Percentiles rank a stretch among this genome's conserved stretches.
phyloP scores from a whole-genome alignment of 2,329 filamentous ascomycete genomes.

The Acarospora socialis region DNA sequence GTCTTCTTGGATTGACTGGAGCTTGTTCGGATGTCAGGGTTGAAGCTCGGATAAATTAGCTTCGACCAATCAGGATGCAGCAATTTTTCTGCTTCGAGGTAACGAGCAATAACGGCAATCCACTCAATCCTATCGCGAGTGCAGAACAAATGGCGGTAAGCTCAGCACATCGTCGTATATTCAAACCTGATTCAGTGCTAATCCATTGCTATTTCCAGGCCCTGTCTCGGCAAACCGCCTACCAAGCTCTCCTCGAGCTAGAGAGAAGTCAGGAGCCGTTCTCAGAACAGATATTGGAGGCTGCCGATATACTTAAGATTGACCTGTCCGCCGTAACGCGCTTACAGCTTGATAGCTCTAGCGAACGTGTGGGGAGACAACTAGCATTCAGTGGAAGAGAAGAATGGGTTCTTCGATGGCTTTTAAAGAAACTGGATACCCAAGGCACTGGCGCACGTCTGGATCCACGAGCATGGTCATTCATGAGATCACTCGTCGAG shows the following conservation, averaged over 20 bases:
- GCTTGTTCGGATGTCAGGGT: too few relatives aligned
- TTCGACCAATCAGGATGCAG: too few relatives aligned
- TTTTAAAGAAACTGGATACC: slow-evolving; percentile 39
- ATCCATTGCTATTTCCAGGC: too few relatives aligned
- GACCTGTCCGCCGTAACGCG: slow-evolving; percentile 8
- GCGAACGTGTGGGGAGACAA: slow-evolving; percentile 1
- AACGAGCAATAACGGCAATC: too few relatives aligned
- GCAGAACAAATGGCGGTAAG: too few relatives aligned
- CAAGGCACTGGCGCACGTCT: slow-evolving; percentile 27
- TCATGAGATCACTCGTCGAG: slow-evolving; percentile 50
- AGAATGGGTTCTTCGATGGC: slow-evolving; percentile 54
- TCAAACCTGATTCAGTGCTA: too few relatives aligned
- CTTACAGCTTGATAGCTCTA: slow-evolving; percentile 4
- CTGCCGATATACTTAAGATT: slow-evolving; percentile 11
- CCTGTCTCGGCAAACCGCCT: not conserved
- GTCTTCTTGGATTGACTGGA: too few relatives aligned
- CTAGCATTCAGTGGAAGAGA: slow-evolving; percentile 30
- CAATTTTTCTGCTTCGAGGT: too few relatives aligned
- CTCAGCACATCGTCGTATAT: too few relatives aligned
- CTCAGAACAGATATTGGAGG: slow-evolving; percentile 4
- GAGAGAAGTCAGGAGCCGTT: slow-evolving; percentile 11
- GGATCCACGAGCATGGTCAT: slow-evolving; percentile 34
- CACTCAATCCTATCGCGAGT: too few relatives aligned
- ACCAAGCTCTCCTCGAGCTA: slow-evolving; percentile 9
- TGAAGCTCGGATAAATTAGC: too few relatives aligned